Evolutionary conservation across 805 yeast genomes (phyloP).

Genomic region (Komagataella pseudopastoris): DNA sequence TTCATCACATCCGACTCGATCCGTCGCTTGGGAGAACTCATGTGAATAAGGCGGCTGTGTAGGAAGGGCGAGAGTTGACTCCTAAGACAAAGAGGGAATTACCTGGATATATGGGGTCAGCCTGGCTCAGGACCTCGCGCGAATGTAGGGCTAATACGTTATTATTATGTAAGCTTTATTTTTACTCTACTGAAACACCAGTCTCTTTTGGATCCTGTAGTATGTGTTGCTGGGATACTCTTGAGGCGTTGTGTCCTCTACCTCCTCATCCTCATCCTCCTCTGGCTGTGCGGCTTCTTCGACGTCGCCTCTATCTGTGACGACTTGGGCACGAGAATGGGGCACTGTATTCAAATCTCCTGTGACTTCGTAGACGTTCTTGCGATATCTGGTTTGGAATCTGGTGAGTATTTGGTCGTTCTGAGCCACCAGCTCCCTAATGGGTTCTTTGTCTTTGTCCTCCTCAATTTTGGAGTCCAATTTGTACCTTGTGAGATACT

Average conservation of each 20-base stretch:
- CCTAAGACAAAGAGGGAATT: not conserved
- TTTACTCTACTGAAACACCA: not conserved
- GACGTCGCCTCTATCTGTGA: slow-evolving; percentile 8
- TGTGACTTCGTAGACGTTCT: slow-evolving; percentile 12
- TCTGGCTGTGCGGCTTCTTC: slow-evolving; percentile 5
- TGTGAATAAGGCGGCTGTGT: not conserved
- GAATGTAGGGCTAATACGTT: not conserved
- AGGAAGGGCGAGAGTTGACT: not conserved
- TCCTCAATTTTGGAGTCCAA: slow-evolving; percentile 1
- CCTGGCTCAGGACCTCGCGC: not conserved
- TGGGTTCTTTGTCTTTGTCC: slow-evolving; percentile 5
- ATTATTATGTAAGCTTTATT: not conserved
- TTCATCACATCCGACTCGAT: slow-evolving; percentile 96
- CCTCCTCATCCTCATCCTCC: slow-evolving; percentile 1
- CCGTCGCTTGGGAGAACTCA: slow-evolving; percentile 55
- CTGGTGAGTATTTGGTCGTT: slow-evolving; percentile 10
- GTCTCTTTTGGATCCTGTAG: not conserved
- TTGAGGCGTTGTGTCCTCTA: not conserved
- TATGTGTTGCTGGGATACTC: not conserved
- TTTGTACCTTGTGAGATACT: slow-evolving; percentile 8
- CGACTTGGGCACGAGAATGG: slow-evolving; percentile 5
- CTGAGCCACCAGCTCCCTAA: not conserved
- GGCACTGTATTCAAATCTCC: slow-evolving; percentile 7
- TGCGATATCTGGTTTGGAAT: slow-evolving; percentile 8
- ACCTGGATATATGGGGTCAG: not conserved